Base-by-base conservation (phyloP, 352 stramenopile species). In the Plasmopara muralis region DNA sequence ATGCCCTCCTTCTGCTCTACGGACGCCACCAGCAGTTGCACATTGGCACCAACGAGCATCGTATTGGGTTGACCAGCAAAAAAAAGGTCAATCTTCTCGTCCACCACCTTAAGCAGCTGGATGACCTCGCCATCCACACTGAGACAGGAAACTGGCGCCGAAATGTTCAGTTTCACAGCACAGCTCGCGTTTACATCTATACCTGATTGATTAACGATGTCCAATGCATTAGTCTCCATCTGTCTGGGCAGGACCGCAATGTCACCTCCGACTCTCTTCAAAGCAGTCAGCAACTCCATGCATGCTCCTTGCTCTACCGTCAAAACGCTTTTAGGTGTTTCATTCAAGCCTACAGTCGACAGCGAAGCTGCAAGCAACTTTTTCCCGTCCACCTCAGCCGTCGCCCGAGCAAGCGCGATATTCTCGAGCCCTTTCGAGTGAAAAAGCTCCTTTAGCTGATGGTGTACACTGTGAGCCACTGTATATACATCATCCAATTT, bases 31-130 rank as follows among this genome's bases (percentile, higher is more conserved):
- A 66, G 49, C 25, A 82, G 39, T 42, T 58, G 66, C 29, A 77
- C 68, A 56, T 64, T 76, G 29, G 48, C 54, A 41, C 49, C 57
- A 2, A 40, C 28, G 14, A 77, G 53, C n/a, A 63, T 60, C 6
- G 53, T 50, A 43, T 41, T 47, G 9, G 59, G 43, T 54, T 68
- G 53, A 31, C 58, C 54, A 52, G 37, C 52, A 39, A 79, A 72
- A 42, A 75, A 69, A 7, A 28, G 58, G 31, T 66, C 62, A 40
- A 83, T 50, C 38, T 62, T 76, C n/a, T 67, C 47, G 25, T 83
- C 71, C 44, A 81, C 50, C 5, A 40, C 51, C 49, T 77, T 69
- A 12, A 83, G 57, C 16, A 85, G 55, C 43, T 72, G 49, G 37
- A 80, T 62, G 5, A 45, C 58, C 0, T 71, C 62, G 10, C 10